Evolutionary conservation across 345 rosid genomes (phyloP).

Genomic region (Litchi chinensis): DNA sequence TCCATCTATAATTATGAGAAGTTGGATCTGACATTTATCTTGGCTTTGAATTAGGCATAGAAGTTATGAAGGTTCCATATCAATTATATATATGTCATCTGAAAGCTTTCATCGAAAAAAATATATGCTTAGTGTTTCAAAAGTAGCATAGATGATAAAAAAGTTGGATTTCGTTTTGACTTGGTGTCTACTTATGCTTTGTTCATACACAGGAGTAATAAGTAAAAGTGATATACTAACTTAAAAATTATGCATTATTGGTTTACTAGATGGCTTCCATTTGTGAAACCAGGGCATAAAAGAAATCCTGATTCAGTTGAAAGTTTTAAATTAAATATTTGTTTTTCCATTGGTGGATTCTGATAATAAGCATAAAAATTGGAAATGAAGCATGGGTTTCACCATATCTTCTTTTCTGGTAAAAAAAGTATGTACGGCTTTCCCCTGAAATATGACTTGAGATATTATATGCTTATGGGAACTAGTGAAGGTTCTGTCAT

Average conservation of each 20-base stretch:
- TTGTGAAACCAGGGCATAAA: not conserved
- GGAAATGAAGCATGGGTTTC: not conserved
- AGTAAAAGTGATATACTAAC: too few relatives aligned
- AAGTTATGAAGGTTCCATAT: not conserved
- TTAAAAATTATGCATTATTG: too few relatives aligned
- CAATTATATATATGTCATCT: not conserved
- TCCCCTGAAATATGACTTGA: not conserved
- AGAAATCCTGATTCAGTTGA: conserved; percentile 3
- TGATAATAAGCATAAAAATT: not conserved
- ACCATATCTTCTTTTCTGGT: not conserved
- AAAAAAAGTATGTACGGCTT: not conserved
- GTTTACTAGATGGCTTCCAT: not conserved
- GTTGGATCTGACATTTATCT: conserved; percentile 4
- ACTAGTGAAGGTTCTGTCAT: not conserved
- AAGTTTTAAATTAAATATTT: not conserved
- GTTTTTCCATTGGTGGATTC: not conserved
- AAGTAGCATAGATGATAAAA: not conserved
- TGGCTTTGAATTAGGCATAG: not conserved
- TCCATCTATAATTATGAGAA: not conserved
- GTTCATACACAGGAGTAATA: not conserved
- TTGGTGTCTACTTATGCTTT: not conserved
- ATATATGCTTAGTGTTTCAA: not conserved
- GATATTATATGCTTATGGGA: not conserved
- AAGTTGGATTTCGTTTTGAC: not conserved
- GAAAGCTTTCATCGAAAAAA: not conserved